Base-by-base conservation (phyloP, 441 rosid genomes). In the Pelargonium myrrhifolium region DNA sequence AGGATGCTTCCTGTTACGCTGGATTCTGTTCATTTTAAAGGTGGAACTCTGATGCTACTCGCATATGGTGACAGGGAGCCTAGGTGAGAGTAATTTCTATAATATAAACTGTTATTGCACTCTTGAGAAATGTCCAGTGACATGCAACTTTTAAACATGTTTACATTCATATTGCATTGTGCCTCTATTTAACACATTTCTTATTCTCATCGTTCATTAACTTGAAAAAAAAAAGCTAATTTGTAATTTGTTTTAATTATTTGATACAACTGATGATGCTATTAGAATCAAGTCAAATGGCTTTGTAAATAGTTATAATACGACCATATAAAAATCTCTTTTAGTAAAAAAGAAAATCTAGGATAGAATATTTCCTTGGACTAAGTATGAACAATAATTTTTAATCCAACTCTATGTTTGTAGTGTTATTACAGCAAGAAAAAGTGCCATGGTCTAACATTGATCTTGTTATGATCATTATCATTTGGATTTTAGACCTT, bases 61-160 rank as follows among this genome's bases (percentile, higher is more conserved):
- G 96, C 89, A 37, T 92, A 88, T 66, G 99, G 99, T 65, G 99
- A 95, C 79, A 82, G 74, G 60, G 99, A 92, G 78, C 95, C 99
- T 63, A 86, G 98, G 99, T 95, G 65, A 83, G 83, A 71, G 64
- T 55, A 59, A 22, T 68, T 56, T 62, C 9, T 5, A 22, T 12
- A 62, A 21, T 66, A 60, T 66, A 10, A 22, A 12, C 42, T 45
- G 24, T 14, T 49, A 49, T 28, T 51, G 24, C 17, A 49, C 47
- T 60, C 22, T 59, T 55, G 73, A 39, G 10, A 61, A 21, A 49
- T 21, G 3, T 56, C 9, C 31, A 56, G 62, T 20, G 24, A 56
- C 62, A 3, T 20, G 31, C 21, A 21, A 56, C 62, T 21, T 56
- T 26, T 22, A 3, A 56, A 56, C 62, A 9, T 9, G 62, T 56